Base-by-base conservation (phyloP, 768 basidiomycete genomes). In the Termitomyces sp. region DNA sequence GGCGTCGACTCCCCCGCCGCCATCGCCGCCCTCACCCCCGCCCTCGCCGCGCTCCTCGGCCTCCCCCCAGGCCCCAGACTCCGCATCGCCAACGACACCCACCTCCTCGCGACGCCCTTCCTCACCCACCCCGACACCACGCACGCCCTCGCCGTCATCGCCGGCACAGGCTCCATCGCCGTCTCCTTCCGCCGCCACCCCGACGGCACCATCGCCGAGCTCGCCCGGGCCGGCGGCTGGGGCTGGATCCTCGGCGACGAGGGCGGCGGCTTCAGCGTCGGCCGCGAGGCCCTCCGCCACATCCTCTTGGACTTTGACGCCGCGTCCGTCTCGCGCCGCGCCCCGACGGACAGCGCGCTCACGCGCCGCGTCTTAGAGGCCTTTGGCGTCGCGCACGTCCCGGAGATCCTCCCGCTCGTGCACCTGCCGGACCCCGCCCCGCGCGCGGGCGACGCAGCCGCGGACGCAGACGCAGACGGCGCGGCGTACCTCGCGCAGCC, bases 181-280 rank as follows among this genome's bases (percentile, higher is more conserved):
- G 85, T 87, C 16, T 82, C 83, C 55, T 92, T 90, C 71, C 72
- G 72, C 52, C 75, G 79, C 45, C 70, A 63, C 2, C 1, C 45
- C 0, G 69, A 68, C 5, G 72, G 67, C 11, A 72, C 72, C 8
- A 73, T 88, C 22, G 67, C 80, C 49, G 85, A 90, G 63, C 77
- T 90, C 43, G 88, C 84, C 1, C 79, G 90, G 7, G 78, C 82
- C 32, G 90, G 90, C 3, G 90, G 90, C 1, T 91, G 87, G 87
- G 90, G 90, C 0, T 91, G 89, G 88, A 84, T 92, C 20, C 74
- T 92, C 11, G 89, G 90, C 7, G 90, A 92, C 66, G 90, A 92
- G 67, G 92, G 92, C 11, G 85, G 89, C 22, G 91, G 91, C 11
- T 93, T 82, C 64, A 80, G 87, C 65, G 85, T 92, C 57, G 92